These are phyloP conservation scores for Brasilioporus rufonigricans DNA, from an alignment of 768 basidiomycete species.

Conservation along the genomic window DNA sequence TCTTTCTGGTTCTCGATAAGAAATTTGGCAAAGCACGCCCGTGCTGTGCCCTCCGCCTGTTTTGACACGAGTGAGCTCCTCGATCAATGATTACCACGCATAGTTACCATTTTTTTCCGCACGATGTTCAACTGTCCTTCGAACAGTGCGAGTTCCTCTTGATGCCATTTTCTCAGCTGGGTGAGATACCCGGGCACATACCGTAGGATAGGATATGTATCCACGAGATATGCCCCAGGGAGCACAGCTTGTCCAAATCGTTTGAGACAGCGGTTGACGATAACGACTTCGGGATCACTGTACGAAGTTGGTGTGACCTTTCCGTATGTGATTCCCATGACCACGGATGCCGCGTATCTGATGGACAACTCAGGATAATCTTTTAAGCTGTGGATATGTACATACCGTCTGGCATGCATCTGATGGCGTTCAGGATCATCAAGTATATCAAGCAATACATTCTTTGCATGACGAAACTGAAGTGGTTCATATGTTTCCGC, in stretches of 20 bases:
- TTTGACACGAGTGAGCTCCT: not conserved
- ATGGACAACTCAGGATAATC: not conserved
- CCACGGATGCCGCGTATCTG: slow-evolving; percentile 4
- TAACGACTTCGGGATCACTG: slow-evolving; percentile 4
- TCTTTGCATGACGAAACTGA: slow-evolving; percentile 2
- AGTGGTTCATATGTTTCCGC: slow-evolving; percentile 1
- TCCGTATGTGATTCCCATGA: slow-evolving; percentile 3
- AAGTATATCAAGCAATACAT: slow-evolving; percentile 1
- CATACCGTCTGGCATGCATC: slow-evolving; percentile 4
- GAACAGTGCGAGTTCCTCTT: slow-evolving; percentile 7
- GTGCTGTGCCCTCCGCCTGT: slow-evolving; percentile 1
- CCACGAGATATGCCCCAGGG: slow-evolving; percentile 6
- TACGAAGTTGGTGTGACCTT: slow-evolving; percentile 7
- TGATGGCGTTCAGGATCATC: slow-evolving; percentile 4
- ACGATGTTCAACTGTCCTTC: slow-evolving; percentile 2
- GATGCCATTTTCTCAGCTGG: slow-evolving; percentile 1
- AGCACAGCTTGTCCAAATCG: not conserved
- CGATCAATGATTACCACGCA: no score
- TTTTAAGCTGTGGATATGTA: not conserved
- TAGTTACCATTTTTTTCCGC: slow-evolving; percentile 4
- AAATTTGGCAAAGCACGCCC: slow-evolving; percentile 3
- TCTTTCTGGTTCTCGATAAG: not conserved
- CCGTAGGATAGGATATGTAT: slow-evolving; percentile 6
- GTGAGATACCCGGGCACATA: slow-evolving; percentile 9
- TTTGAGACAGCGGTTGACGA: not conserved